A percentile compares a stretch with the other conserved stretches of the same genome.
Evolutionary conservation across 257 asterid genomes (phyloP).

Genomic region (Nemophila menziesii): DNA sequence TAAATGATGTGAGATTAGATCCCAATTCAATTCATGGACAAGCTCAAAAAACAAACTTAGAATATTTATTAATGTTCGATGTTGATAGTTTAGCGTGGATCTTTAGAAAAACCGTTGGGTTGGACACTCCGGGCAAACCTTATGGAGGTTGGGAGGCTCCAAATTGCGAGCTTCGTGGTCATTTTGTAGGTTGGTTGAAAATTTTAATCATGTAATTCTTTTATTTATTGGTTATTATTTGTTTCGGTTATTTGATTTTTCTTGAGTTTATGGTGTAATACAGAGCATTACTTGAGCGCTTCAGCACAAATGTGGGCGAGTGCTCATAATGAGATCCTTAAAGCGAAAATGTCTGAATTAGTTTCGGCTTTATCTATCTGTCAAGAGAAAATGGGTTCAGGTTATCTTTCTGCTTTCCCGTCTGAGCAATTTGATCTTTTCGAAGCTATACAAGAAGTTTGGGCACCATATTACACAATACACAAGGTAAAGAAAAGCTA

Average conservation of each 20-base stretch:
- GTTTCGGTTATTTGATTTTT: neutral
- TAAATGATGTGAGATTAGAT: constrained; percentile 61
- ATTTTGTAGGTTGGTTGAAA: constrained; percentile 66
- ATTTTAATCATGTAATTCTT: neutral
- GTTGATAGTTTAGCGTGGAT: constrained; percentile 78
- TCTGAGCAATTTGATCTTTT: constrained; percentile 50
- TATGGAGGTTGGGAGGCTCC: constrained; percentile 93
- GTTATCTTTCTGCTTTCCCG: constrained; percentile 89
- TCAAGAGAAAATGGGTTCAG: constrained; percentile 60
- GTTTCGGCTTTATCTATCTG: constrained; percentile 48
- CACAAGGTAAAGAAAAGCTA: constrained; percentile 74
- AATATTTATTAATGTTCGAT: constrained; percentile 70
- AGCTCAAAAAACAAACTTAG: constrained; percentile 82
- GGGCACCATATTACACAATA: constrained; percentile 96
- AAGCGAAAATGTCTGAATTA: constrained; percentile 39
- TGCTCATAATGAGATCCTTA: constrained; percentile 53
- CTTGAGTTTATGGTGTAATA: constrained; percentile 3
- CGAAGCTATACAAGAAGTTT: constrained; percentile 56
- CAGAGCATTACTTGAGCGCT: constrained; percentile 89
- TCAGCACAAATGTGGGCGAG: constrained; percentile 89
- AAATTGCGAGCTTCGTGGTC: constrained; percentile 70
- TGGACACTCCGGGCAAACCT: constrained; percentile 50
- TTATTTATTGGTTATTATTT: no score
- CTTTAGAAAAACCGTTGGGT: constrained; percentile 66
- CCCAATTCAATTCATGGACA: constrained; percentile 56